Evolutionary conservation across 306 rosid species (phyloP), one percentile per base, ranked within the genome.

Genomic region (Quercus dentata): DNA sequence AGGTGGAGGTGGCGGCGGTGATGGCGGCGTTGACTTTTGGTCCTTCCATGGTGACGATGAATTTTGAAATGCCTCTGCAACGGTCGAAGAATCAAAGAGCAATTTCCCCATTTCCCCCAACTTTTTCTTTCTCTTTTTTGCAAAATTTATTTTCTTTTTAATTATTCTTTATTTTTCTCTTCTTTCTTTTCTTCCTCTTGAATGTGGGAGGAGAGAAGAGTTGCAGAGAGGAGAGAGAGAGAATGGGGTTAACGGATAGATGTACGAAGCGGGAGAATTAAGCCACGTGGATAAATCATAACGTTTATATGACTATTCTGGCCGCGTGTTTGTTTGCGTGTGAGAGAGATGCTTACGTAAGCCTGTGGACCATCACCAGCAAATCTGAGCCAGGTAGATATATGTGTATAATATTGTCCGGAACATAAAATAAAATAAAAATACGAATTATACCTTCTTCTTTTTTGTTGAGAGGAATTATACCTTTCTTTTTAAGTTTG

Each of bases 231-330:
- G 44, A 12, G 15, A 62, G 78, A 83, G 69, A 84, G 75, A 79
- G 78, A 41, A 62, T 68, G 85, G 89, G 89, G 90, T 70, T 85
- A 94, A 92, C 98, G 98, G 97, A 89, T 87, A 86, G 90, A 88
- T 86, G 88, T 75, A 79, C 73, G 86, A 80, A 85, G 91, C 84
- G 74, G 85, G 83, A 87, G 85, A 80, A 83, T 58, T 41, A 1
- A 52, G 90, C 85, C 97, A 91, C 97, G 97, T 94, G 97, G 87
- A 80, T 44, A 13, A 81, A 87, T 91, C 79, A 8, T 74, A 69
- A 2, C 19, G 58, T 27, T 21, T 69, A 54, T 6, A 63, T 12
- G 64, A 78, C 61, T 35, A 71, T 74, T 77, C 83, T 56, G 74
- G 56, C 81, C 86, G n/a, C 5, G 81, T 1, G 59, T 7, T 38